phyloP scores from a whole-genome alignment of 306 rosid species.

The Alnus rubra region DNA sequence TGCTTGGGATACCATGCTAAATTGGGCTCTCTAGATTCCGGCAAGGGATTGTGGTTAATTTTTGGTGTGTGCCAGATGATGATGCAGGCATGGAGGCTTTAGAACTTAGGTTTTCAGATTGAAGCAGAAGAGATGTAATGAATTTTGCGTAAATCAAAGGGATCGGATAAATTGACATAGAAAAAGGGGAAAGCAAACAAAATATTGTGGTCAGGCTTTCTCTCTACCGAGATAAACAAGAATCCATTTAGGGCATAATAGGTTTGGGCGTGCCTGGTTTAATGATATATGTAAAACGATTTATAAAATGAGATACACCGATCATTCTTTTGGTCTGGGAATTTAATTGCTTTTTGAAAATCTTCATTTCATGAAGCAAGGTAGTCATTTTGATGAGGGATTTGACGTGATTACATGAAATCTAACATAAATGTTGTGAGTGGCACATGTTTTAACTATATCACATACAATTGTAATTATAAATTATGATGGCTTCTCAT shows the following conservation, averaged over 20 bases:
- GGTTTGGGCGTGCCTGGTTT: neutral
- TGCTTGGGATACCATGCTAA: neutral
- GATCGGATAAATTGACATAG: neutral
- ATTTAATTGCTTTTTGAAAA: neutral
- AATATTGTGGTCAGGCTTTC: neutral
- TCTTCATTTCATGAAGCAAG: neutral
- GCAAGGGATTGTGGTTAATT: no score
- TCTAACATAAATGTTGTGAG: constrained; percentile 34
- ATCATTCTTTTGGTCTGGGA: neutral
- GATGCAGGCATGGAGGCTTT: neutral
- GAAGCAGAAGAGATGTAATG: neutral
- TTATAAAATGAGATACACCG: neutral
- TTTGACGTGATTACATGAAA: constrained; percentile 15
- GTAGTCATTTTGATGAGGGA: neutral
- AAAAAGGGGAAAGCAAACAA: neutral
- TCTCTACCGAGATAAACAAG: neutral
- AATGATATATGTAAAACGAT: neutral
- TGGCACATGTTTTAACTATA: constrained; percentile 28
- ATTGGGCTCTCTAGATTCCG: neutral
- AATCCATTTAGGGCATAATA: neutral
- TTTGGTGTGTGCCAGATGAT: no score
- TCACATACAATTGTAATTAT: constrained; percentile 30
- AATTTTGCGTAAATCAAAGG: neutral
- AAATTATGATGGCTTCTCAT: constrained; percentile 38
- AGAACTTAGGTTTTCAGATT: neutral